Evolutionary conservation across 2,329 filamentous ascomycete genomes (phyloP).

Genomic region (Kalaharituber pfeilii): DNA sequence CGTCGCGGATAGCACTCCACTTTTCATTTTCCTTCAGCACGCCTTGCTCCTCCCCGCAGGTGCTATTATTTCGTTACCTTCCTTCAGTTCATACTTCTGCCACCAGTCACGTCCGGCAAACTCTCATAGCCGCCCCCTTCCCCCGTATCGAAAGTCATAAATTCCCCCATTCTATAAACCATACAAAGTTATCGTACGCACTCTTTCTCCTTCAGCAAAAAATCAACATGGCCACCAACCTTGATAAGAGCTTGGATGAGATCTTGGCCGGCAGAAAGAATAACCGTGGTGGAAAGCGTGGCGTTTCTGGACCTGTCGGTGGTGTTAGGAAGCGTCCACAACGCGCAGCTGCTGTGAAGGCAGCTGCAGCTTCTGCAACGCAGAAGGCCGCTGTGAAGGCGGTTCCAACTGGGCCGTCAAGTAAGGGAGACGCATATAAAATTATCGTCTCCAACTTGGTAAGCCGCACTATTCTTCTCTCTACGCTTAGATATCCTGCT

Average conservation of each 20-base stretch:
- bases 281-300: slow-evolving; percentile 31
- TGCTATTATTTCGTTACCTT: not conserved
- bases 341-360: slow-evolving; percentile 21
- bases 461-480: slow-evolving; percentile 29
- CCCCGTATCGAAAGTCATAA: not conserved
- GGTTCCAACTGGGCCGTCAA: slow-evolving; percentile 38
- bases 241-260: slow-evolving; percentile 93
- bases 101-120: not conserved
- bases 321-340: slow-evolving; percentile 32
- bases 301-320: slow-evolving; percentile 45
- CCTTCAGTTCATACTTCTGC: not conserved
- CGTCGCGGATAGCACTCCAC: not conserved
- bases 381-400: slow-evolving; percentile 41
- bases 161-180: not conserved
- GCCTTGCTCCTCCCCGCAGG: not conserved
- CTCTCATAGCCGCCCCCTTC: not conserved
- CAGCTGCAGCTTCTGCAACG: slow-evolving; percentile 34
- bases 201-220: slow-evolving; percentile 6
- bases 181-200: no score
- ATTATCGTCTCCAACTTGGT: slow-evolving; percentile 98
- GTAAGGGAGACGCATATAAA: slow-evolving; percentile 62
- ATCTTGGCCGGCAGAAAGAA: slow-evolving; percentile 63
- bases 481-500: slow-evolving; percentile 14
- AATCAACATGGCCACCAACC: slow-evolving; percentile 69
- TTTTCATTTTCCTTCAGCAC: not conserved